Conservation (phyloP, 2,329 filamentous ascomycete species). For the Colletotrichum limetticola region DNA sequence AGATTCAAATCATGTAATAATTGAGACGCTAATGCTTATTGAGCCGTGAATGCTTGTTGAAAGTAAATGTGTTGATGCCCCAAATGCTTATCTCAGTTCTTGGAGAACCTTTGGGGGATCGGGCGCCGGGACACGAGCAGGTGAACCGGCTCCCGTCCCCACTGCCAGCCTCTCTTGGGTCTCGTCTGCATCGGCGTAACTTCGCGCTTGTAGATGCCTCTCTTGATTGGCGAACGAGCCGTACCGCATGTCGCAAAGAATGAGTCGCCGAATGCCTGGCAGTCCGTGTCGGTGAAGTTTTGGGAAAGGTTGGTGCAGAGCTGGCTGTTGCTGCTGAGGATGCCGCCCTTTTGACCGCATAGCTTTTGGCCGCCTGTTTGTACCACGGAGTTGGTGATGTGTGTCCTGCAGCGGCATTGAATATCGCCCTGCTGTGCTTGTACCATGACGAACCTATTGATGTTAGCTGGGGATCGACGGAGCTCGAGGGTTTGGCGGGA, state of each 20-base stretch:
- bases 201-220: constrained; percentile 31
- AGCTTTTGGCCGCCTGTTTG: constrained; percentile 17
- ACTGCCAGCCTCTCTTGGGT: background rate
- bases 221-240: constrained; percentile 23
- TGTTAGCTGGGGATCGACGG: background rate
- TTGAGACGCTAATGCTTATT: background rate
- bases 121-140: background rate
- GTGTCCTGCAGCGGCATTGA: constrained; percentile 23
- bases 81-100: background rate
- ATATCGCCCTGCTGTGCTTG: constrained; percentile 28
- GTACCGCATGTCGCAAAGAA: constrained; percentile 30
- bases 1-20: background rate
- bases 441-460: constrained; percentile 14
- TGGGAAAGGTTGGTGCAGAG: constrained; percentile 21
- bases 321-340: constrained; percentile 19
- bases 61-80: background rate
- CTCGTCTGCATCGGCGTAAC: constrained; percentile 19
- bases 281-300: constrained; percentile 28
- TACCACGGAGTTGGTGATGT: constrained; percentile 6
- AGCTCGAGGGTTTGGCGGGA: background rate
- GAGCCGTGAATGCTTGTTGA: background rate
- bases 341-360: constrained; percentile 20
- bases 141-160: background rate
- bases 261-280: constrained; percentile 17
- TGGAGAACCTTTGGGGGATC: background rate